phyloP scores from a whole-genome alignment of 495 filamentous ascomycete genomes.

The Poronia punctata region DNA sequence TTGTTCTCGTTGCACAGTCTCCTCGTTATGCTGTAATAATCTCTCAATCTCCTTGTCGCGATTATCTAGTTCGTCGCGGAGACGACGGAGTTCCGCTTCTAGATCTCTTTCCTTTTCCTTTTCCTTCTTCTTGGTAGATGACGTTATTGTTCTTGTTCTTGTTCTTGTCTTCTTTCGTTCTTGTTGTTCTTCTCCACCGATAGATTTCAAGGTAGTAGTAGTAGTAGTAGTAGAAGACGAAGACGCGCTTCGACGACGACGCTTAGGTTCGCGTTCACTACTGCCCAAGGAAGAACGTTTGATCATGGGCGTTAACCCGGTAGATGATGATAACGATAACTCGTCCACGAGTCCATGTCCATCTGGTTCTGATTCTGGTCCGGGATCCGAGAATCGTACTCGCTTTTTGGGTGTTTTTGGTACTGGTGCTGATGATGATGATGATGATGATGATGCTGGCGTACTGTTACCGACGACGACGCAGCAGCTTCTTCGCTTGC shows the following conservation, averaged over 20 bases:
- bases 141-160: background rate
- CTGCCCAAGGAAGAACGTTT: constrained; percentile 49
- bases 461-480: constrained; percentile 3
- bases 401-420: constrained; percentile 44
- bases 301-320: constrained; percentile 64
- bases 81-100: constrained; percentile 35
- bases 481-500: constrained; percentile 13
- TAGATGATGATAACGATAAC: constrained; percentile 34
- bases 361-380: constrained; percentile 33
- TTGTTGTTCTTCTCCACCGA: constrained; percentile 65
- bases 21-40: constrained; percentile 47
- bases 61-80: constrained; percentile 46
- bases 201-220: constrained; percentile 29
- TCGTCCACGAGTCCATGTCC: constrained; percentile 5
- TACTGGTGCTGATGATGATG: constrained; percentile 10
- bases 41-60: constrained; percentile 43
- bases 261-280: constrained; percentile 37
- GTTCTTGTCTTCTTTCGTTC: background rate
- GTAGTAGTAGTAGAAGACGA: constrained; percentile 29
- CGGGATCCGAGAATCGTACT: constrained; percentile 69
- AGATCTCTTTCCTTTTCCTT: constrained; percentile 9
- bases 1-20: constrained; percentile 18
- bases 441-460: constrained; percentile 3
- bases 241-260: constrained; percentile 40
- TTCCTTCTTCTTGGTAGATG: constrained; percentile 23